phyloP scores from a whole-genome alignment of 2,329 filamentous ascomycete species.

The Xylaria hypoxylon region DNA sequence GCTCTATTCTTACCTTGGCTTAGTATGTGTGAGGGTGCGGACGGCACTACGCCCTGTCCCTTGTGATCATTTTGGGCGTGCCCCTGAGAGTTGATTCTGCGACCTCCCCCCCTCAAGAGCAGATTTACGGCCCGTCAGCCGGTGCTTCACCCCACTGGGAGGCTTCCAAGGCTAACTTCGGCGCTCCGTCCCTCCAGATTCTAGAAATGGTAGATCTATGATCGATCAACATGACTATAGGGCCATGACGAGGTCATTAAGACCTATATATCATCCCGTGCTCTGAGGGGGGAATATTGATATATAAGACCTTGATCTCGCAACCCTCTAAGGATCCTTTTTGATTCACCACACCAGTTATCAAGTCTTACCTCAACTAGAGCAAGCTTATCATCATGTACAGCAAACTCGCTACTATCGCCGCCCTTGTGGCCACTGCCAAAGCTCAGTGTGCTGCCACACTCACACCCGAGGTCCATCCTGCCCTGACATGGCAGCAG shows the following conservation, averaged over 20 bases:
- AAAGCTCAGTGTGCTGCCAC: slow-evolving; percentile 58
- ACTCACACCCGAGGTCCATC: slow-evolving; percentile 58
- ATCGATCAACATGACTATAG: slow-evolving; percentile 9
- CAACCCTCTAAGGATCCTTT: slow-evolving; percentile 35
- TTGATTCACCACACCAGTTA: slow-evolving; percentile 36
- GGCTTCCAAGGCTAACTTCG: slow-evolving; percentile 21
- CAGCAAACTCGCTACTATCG: slow-evolving; percentile 49
- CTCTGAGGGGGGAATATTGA: slow-evolving; percentile 5
- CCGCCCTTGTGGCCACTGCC: slow-evolving; percentile 54
- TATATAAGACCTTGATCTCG: slow-evolving; percentile 40
- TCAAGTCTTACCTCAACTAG: slow-evolving; percentile 26
- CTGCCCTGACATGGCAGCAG: slow-evolving; percentile 58
- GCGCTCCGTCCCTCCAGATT: slow-evolving; percentile 29
- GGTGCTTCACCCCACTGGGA: slow-evolving; percentile 31
- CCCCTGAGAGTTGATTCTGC: slow-evolving; percentile 28
- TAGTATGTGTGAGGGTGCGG: slow-evolving; percentile 22
- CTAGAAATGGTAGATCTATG: slow-evolving; percentile 33
- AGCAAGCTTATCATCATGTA: slow-evolving; percentile 41
- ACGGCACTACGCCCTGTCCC: slow-evolving; percentile 16
- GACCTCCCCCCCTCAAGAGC: slow-evolving; percentile 22
- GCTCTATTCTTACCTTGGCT: slow-evolving; percentile 31
- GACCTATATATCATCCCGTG: slow-evolving; percentile 4
- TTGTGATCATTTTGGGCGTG: slow-evolving; percentile 17
- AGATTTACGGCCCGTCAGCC: slow-evolving; percentile 41
- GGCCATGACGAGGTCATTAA: slow-evolving; percentile 5